Evolutionary conservation across 768 basidiomycete genomes (phyloP), one percentile per base, ranked within the genome.

Genomic region (Lentinula raphanica): DNA sequence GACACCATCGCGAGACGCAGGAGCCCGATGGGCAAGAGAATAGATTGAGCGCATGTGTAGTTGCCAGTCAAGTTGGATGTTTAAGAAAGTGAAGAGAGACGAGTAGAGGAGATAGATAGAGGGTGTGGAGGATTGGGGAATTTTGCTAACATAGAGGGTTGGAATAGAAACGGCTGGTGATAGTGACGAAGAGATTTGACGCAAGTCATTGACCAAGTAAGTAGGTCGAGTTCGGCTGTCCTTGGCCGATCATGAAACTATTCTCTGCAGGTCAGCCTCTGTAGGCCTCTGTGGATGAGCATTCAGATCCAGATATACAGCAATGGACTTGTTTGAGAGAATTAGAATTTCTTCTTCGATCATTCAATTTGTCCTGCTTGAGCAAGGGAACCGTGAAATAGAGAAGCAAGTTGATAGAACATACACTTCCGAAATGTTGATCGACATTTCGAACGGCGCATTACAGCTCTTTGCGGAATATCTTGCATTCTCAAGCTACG

Each of bases 1-100:
- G 64, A 85, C 76, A 69, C 87, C 76, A 50, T 85, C 74, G 64
- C 88, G 84, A 59, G 87, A 76, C 1, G 83, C 80, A 21, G 85
- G 82, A 38, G 86, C 87, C 77, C 88, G 75, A 68, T 88, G 87
- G 75, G 88, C 81, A 57, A 89, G 72, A 9, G 84, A 71, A 56
- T 81, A 65, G 27, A 66, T 61, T 48, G 61, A 54, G 60, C 58
- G 35, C 55, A 44, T 59, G 54, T 50, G 55, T 25, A 21, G 51
- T 63, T 62, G 25, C n/a, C n/a, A n/a, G 25, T 62, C 60, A 62
- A 63, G 59, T 72, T 45, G 54, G 45, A 70, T 71, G 71, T 25
- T 12, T 13, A 64, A 63, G 69, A 55, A 70, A 54, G 66, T 66
- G 29, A 54, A 60, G 36, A 60, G 59, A 66, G 61, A 44, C 60